A percentile compares a stretch with the other conserved stretches of the same genome.
Evolutionary conservation across 495 filamentous ascomycete species (phyloP).

Genomic region (Neurospora terricola): DNA sequence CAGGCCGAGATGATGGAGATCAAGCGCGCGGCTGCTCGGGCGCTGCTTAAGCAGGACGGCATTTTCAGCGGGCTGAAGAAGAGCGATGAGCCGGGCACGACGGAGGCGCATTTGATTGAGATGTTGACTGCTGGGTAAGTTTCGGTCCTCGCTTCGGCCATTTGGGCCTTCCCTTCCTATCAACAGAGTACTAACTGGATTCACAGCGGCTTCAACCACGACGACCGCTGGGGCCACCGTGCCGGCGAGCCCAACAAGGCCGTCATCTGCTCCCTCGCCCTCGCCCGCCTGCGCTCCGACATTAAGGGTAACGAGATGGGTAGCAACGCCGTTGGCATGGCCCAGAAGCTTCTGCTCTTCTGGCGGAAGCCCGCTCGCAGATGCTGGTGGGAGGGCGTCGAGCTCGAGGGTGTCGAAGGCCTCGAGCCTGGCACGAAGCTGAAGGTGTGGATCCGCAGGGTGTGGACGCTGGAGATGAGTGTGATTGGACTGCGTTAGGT

Average conservation of each 20-base stretch:
- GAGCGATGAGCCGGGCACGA: constrained; percentile 92
- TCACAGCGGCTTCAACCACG: constrained; percentile 83
- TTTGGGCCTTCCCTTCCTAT: not conserved
- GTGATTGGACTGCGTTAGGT: constrained; percentile 73
- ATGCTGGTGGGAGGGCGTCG: constrained; percentile 99
- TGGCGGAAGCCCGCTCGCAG: constrained; percentile 94
- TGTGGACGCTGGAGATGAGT: constrained; percentile 99
- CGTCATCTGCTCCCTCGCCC: constrained; percentile 90
- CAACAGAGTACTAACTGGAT: not conserved
- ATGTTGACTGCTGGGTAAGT: constrained; percentile 96
- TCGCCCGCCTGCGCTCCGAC: constrained; percentile 87
- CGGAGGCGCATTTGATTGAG: constrained; percentile 96
- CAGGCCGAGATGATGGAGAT: constrained; percentile 91
- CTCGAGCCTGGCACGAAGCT: constrained; percentile 65
- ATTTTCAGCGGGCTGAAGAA: constrained; percentile 93
- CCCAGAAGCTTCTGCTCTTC: constrained; percentile 94
- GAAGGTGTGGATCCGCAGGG: constrained; percentile 95
- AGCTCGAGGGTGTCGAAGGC: constrained; percentile 80
- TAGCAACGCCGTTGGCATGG: constrained; percentile 89
- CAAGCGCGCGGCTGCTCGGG: constrained; percentile 84
- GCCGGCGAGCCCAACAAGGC: constrained; percentile 95
- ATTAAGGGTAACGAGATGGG: constrained; percentile 67
- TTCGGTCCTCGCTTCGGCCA: not conserved
- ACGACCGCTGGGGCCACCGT: constrained; percentile 92
- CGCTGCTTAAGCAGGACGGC: constrained; percentile 79